These are phyloP conservation scores for Candolleomyces aberdarensis DNA, from an alignment of 768 basidiomycete genomes.

Conservation along the genomic window DNA sequence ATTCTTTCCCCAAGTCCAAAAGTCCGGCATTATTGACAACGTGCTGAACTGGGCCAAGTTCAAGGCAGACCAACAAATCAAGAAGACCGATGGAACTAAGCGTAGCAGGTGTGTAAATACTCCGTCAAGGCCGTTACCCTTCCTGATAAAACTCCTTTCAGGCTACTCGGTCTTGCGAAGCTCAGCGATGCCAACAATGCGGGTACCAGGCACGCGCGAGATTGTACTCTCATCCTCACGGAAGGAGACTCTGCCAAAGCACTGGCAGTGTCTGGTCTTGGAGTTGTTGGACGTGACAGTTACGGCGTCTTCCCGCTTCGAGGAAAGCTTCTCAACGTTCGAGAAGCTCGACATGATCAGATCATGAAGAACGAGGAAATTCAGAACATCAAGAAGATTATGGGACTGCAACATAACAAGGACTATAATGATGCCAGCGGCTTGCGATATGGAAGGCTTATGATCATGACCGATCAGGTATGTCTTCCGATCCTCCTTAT, in stretches of 20 bases:
- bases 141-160: conserved; percentile 25
- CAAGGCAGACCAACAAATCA: conserved; percentile 93
- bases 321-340: conserved; percentile 95
- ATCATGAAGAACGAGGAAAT: conserved; percentile 99
- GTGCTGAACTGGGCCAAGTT: conserved; percentile 96
- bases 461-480: conserved; percentile 99
- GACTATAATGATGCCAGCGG: conserved; percentile 67
- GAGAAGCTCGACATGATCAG: conserved; percentile 93
- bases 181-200: conserved; percentile 98
- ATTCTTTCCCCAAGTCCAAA: conserved; percentile 54
- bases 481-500: conserved; percentile 15
- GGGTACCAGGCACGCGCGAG: conserved; percentile 72
- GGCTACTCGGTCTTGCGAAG: conserved; percentile 88
- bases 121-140: background rate
- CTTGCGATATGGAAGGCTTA: conserved; percentile 89
- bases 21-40: conserved; percentile 87
- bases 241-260: conserved; percentile 99
- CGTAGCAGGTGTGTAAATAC: conserved; percentile 63
- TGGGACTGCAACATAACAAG: conserved; percentile 94
- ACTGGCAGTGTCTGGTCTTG: conserved; percentile 90
- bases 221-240: conserved; percentile 94
- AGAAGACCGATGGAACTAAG: conserved; percentile 93
- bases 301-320: conserved; percentile 98
- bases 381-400: conserved; percentile 95
- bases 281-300: conserved; percentile 93